Evolutionary conservation across 2,329 filamentous ascomycete genomes (phyloP).

Genomic region (Chaetomium sp.): DNA sequence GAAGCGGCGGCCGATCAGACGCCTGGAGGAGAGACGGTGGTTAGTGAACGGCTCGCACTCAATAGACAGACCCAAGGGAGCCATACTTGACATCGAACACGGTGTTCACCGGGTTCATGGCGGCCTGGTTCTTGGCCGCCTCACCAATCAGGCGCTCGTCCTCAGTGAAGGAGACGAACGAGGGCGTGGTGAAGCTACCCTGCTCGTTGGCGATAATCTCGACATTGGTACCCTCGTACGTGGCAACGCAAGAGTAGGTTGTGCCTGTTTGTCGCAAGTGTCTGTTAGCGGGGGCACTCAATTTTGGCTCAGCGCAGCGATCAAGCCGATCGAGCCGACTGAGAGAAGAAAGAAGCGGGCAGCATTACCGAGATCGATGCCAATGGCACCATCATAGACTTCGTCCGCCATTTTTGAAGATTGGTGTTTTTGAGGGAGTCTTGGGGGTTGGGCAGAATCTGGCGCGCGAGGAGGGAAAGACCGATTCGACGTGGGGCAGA

Average conservation of each 20-base stretch:
- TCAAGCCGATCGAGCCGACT: background rate
- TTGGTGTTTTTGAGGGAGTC: conserved; percentile 32
- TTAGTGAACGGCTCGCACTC: conserved; percentile 21
- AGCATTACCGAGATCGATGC: conserved; percentile 95
- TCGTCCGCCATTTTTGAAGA: conserved; percentile 84
- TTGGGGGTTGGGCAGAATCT: conserved; percentile 34
- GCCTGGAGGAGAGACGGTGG: conserved; percentile 57
- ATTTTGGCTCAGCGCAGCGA: background rate
- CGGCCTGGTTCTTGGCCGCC: conserved; percentile 99
- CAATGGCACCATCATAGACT: conserved; percentile 99
- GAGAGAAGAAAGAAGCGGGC: conserved; percentile 8
- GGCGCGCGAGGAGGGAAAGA: conserved; percentile 31
- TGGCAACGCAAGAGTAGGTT: conserved; percentile 99
- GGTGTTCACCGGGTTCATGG: conserved; percentile 98
- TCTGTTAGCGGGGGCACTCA: conserved; percentile 28
- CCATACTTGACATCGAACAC: conserved; percentile 98
- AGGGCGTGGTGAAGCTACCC: conserved; percentile 98
- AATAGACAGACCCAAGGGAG: background rate
- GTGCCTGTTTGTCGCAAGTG: conserved; percentile 65
- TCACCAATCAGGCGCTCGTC: conserved; percentile 99
- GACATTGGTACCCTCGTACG: conserved; percentile 98
- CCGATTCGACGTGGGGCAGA: conserved; percentile 35
- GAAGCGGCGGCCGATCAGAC: conserved; percentile 94
- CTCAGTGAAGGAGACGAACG: conserved; percentile 98
- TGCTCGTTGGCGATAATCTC: conserved; percentile 99